These are phyloP conservation scores for Citrus sinensis DNA, from an alignment of 345 rosid species.

Conservation along the genomic window DVS_A1.0 CM039166.1:9404501-9405000, in stretches of 20 bases:
- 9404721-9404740: background rate
- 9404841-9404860: background rate
- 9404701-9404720: background rate
- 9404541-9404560: background rate
- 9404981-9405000: slow-evolving; percentile 42
- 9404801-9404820: background rate
- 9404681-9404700: background rate
- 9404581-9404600: background rate
- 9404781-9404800: background rate
- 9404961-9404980: background rate
- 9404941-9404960: background rate
- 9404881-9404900: background rate
- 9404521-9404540: no score
- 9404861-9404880: background rate
- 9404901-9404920: background rate
- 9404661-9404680: background rate
- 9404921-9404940: slow-evolving; percentile 1
- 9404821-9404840: background rate
- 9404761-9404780: background rate
- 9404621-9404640: background rate
- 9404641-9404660: background rate
- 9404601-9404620: background rate
- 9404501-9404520: no score
- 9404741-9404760: background rate
- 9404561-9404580: background rate